Evolutionary conservation across 2,329 filamentous ascomycete species (phyloP), one percentile per base, ranked within the genome.

Genomic region (Xylaria sp.): DNA sequence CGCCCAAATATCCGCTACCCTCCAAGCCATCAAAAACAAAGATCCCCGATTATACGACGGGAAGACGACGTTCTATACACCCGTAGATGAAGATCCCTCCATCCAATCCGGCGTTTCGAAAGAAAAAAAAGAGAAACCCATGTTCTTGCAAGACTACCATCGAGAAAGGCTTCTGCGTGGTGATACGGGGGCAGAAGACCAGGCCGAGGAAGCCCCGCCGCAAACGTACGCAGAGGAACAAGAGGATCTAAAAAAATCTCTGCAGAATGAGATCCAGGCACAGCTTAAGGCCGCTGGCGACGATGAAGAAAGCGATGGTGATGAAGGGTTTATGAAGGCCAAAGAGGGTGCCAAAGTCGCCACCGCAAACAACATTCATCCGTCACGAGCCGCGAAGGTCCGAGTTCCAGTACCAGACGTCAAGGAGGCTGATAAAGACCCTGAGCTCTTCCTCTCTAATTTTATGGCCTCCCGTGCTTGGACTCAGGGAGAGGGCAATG

Each of bases 391-490:
- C 27, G 78, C 78, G 12, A 77, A 84, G 51, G 79, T 84, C 65
- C 85, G 85, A 71, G 79, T 85, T 58, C 85, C 79, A 27, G 84
- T 93, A 64, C 75, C 87, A 12, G 91, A 96, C 74, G 83, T 97
- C 51, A 85, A 89, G 56, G 87, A 88, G 67, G 94, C 96, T 45
- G 92, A 97, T 75, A 92, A 93, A 79, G 90, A 99, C 77, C 96
- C 95, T 0, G 95, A 98, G 77, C 91, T 88, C 0, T 99, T 93
- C 79, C 83, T 99, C n/a, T 95, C 93, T 63, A 97, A 98, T 79
- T 99, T 97, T 82, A 89, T 99, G 87, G 88, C 92, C n/a, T 88
- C 94, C 7, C 90, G 94, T 67, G 95, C 94, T 17, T 99, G 96
- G 96, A 87, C 95, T 6, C 89, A 92, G 0, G 86, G 87, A 9